Evolutionary conservation across 345 rosid genomes (phyloP), one percentile per base, ranked within the genome.

Genomic region (Eucalyptus polyanthemos): DNA sequence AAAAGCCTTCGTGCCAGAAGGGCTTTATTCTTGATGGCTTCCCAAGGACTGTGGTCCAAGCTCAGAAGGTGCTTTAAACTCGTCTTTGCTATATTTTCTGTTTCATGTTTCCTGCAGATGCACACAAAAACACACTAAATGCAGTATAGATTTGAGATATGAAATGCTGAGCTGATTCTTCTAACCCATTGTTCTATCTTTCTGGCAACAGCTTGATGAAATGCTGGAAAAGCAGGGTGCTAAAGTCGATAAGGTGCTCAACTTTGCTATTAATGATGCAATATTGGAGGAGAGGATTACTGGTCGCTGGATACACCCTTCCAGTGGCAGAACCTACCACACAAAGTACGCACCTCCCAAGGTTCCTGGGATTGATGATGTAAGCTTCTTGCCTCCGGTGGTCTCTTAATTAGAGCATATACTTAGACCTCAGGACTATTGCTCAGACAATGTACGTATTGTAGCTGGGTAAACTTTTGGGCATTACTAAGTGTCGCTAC

Each of bases 21-120:
- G 99, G 99, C 92, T 98, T 98, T 91, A 94, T 97, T 93, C 99
- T 98, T 87, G 99, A 98, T 90, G 99, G 99, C 49, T 98, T 98
- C 89, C 99, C 99, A 19, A 94, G 99, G 93, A 98, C 99, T 21
- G 98, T 94, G 67, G 95, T 92, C 90, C 99, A 98, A 92, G 99
- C 99, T 19, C 91, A 97, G 93, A 97, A 96, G 98, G 99, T 97
- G 21, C 58, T 19, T 88, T 88, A 27, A 60, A 15, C 5, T 50
- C 2, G 47, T 11, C 60, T 50, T 31, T 60, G 19, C 12, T 88
- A 31, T 56, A 24, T n/a, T 88, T n/a, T 15, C 22, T 25, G 37
- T 87, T 19, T 45, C 37, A 12, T 87, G 81, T 45, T 14, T 37
- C 76, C 31, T 5, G 17, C 14, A 24, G 42, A 51, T n/a, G 62